Percentiles rank a stretch among this genome's conserved stretches.
phyloP scores from a whole-genome alignment of 371 early-diverging fungal species.

The Aphelidium insulamus region DNA sequence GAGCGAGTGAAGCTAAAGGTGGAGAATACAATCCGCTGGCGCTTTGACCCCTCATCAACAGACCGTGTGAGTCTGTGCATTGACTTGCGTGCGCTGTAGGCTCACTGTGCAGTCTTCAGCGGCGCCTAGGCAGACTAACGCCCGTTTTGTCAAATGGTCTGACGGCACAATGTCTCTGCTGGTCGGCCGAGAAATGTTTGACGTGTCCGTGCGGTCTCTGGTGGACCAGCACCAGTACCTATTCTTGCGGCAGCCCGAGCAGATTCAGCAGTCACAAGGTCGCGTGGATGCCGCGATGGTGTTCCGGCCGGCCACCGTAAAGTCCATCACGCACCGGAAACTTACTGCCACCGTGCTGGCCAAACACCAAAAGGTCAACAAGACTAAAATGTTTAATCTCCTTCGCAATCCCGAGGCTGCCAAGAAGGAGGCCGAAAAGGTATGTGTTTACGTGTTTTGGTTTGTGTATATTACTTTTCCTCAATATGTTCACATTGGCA shows the following conservation, averaged over 20 bases:
- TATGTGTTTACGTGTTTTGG: no score
- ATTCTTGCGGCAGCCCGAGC: constrained; percentile 26
- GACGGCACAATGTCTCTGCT: constrained; percentile 48
- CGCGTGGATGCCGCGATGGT: constrained; percentile 37
- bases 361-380: constrained; percentile 29
- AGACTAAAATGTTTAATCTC: constrained; percentile 45
- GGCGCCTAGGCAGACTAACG: no score
- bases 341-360: constrained; percentile 37
- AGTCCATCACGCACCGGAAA: constrained; percentile 33
- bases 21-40: constrained; percentile 61
- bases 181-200: constrained; percentile 53
- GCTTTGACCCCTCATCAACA: no score
- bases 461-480: no score
- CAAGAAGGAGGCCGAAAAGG: no score
- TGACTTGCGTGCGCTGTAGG: no score
- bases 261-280: constrained; percentile 37
- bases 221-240: constrained; percentile 36
- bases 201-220: constrained; percentile 27
- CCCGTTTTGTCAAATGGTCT: constrained; percentile 59
- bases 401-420: no score
- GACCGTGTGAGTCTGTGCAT: no score
- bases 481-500: no score
- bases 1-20: constrained; percentile 18
- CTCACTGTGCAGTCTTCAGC: no score
- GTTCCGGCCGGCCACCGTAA: constrained; percentile 37